phyloP scores from a whole-genome alignment of 2,329 filamentous ascomycete species.

The Fusarium haematococcum region DNA sequence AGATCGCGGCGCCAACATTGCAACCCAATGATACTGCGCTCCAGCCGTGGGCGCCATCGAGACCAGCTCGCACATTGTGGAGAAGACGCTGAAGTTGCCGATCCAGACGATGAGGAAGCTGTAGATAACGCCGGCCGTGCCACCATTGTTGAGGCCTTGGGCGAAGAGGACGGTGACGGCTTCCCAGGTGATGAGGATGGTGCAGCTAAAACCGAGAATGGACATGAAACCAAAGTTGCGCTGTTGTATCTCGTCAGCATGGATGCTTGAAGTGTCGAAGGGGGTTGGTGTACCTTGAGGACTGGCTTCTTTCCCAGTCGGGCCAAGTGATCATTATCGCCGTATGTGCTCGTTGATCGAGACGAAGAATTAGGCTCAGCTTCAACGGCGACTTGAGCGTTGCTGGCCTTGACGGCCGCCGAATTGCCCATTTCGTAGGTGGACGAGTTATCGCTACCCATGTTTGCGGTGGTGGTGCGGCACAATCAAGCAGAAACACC shows the following conservation, averaged over 20 bases:
- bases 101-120: conserved; percentile 61
- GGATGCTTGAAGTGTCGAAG: not conserved
- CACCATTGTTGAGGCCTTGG: conserved; percentile 59
- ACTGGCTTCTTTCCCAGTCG: conserved; percentile 47
- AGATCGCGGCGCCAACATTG: conserved; percentile 60
- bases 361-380: conserved; percentile 34
- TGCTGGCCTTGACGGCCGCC: conserved; percentile 21
- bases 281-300: conserved; percentile 34
- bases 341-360: conserved; percentile 23
- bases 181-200: conserved; percentile 67
- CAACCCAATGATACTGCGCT: conserved; percentile 72
- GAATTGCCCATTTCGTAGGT: conserved; percentile 43
- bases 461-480: conserved; percentile 7
- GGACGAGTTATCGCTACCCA: conserved; percentile 30
- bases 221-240: conserved; percentile 63
- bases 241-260: conserved; percentile 35
- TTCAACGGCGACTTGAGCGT: conserved; percentile 16
- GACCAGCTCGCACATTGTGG: conserved; percentile 54
- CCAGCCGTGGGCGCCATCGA: conserved; percentile 63
- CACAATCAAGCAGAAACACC: not conserved
- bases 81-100: conserved; percentile 58
- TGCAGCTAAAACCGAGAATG: conserved; percentile 65
- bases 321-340: conserved; percentile 43
- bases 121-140: conserved; percentile 65
- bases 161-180: conserved; percentile 49